Evolutionary conservation across 1,139 yeast genomes (phyloP), one percentile per base, ranked within the genome.

Genomic region (Meyerozyma smithsonii): DNA sequence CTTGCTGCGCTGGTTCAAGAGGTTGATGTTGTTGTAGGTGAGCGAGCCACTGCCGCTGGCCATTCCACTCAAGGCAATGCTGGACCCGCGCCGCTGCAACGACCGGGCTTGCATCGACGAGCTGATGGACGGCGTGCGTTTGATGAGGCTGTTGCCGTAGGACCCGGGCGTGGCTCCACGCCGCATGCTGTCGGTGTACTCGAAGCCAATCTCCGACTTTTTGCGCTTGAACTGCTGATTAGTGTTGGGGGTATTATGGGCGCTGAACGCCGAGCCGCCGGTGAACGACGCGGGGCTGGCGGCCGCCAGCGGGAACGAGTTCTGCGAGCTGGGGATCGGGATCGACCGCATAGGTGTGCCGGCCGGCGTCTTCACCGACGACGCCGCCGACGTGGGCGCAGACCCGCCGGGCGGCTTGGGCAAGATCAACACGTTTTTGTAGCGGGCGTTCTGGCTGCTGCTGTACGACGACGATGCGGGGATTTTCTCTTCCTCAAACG

Each of bases 161-260:
- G 48, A 40, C 19, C 20, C 18, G 10, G 21, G 33, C 7, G 37
- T 32, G 32, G 44, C n/a, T 5, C 41, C 37, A 44, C 36, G 6
- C 42, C 33, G 17, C 38, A 41, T 11, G 34, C 24, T 2, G 44
- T 36, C 19, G 45, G 42, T 8, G 40, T 38, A 30, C 40, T 48
- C 45, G 11, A 58, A 49, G 41, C 54, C 62, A 18, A 61, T 47
- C 36, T 69, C 75, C 0, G 72, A 63, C 55, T 69, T 70, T 46
- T 69, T 69, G 25, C 77, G 48, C 52, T 71, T 71, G 48, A 68
- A 69, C 40, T 58, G 69, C 49, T 63, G 68, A 43, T 56, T 59
- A 25, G 52, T 24, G 12, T 30, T 30, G 5, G 21, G 20, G 8
- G 34, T 14, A n/a, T 18, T 30, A 8, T n/a, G 21, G 4, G 16